Conservation (phyloP, 768 basidiomycete species). For the Hysterangium stoloniferum region DNA sequence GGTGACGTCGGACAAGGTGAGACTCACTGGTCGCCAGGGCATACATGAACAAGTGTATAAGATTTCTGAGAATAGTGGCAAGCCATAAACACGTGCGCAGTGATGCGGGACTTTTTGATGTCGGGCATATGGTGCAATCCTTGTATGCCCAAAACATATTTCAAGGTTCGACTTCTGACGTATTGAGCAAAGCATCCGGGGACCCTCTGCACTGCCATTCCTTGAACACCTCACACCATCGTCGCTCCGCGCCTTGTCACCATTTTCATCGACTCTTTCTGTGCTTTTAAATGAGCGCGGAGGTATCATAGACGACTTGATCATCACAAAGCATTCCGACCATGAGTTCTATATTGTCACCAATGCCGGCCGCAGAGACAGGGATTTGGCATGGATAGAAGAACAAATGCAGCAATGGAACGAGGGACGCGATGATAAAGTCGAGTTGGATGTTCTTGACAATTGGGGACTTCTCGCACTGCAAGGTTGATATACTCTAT, state of each 20-base stretch:
- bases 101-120: slow-evolving; percentile 86
- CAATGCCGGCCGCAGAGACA: slow-evolving; percentile 80
- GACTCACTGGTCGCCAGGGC: slow-evolving; percentile 17
- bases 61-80: slow-evolving; percentile 44
- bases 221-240: slow-evolving; percentile 89
- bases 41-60: background rate
- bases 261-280: slow-evolving; percentile 78
- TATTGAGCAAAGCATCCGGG: slow-evolving; percentile 58
- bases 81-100: slow-evolving; percentile 86
- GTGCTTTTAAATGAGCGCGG: slow-evolving; percentile 83
- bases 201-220: slow-evolving; percentile 69
- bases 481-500: slow-evolving; percentile 55
- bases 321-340: slow-evolving; percentile 78
- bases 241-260: slow-evolving; percentile 55
- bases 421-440: slow-evolving; percentile 39
- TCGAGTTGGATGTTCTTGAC: slow-evolving; percentile 76
- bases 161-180: background rate
- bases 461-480: slow-evolving; percentile 85
- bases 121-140: slow-evolving; percentile 96
- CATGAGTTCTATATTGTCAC: slow-evolving; percentile 92
- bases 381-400: slow-evolving; percentile 74
- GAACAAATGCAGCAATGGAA: slow-evolving; percentile 76
- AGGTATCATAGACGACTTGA: slow-evolving; percentile 94
- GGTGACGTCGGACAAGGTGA: slow-evolving; percentile 73
- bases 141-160: slow-evolving; percentile 41